Conservation (phyloP, 192 early-diverging fungal species). For the Geosiphon pyriformis region DNA sequence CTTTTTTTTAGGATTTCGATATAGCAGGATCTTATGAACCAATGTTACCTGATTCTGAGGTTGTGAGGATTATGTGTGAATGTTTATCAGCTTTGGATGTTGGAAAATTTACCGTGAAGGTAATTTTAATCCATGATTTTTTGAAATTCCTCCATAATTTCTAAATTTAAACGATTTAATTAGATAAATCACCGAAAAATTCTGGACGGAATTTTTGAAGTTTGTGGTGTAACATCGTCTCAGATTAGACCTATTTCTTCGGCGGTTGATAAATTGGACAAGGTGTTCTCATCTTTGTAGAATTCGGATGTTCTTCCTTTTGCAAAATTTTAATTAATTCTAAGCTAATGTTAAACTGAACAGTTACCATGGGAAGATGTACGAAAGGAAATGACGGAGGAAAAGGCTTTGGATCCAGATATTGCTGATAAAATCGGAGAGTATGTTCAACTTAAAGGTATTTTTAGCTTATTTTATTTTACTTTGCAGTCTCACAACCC, state of each 20-base stretch:
- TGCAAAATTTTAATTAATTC: not conserved
- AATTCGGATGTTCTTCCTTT: not conserved
- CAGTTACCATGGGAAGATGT: slow-evolving; percentile 89
- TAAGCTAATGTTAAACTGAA: not conserved
- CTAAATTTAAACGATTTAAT: not conserved
- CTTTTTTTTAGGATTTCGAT: slow-evolving; percentile 77
- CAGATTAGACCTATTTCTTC: slow-evolving; percentile 91
- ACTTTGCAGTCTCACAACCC: not conserved
- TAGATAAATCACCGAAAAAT: slow-evolving; percentile 94
- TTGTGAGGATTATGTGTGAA: slow-evolving; percentile 75
- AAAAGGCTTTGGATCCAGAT: slow-evolving; percentile 76
- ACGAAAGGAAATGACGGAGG: slow-evolving; percentile 85
- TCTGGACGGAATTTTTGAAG: slow-evolving; percentile 94
- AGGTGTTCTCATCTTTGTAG: slow-evolving; percentile 36
- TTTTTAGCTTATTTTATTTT: not conserved
- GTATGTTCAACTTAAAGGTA: slow-evolving; percentile 78
- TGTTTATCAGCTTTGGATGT: slow-evolving; percentile 75
- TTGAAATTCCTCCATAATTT: not conserved
- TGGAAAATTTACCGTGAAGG: slow-evolving; percentile 88
- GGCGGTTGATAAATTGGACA: slow-evolving; percentile 98
- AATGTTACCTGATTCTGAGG: slow-evolving; percentile 97
- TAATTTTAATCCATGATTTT: slow-evolving; percentile 27
- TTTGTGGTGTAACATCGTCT: slow-evolving; percentile 86
- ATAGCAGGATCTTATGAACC: slow-evolving; percentile 90
- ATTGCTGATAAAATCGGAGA: slow-evolving; percentile 90